Base-by-base conservation (phyloP, 2,329 filamentous ascomycete genomes). In the Phaeosphaeria sp. region DNA sequence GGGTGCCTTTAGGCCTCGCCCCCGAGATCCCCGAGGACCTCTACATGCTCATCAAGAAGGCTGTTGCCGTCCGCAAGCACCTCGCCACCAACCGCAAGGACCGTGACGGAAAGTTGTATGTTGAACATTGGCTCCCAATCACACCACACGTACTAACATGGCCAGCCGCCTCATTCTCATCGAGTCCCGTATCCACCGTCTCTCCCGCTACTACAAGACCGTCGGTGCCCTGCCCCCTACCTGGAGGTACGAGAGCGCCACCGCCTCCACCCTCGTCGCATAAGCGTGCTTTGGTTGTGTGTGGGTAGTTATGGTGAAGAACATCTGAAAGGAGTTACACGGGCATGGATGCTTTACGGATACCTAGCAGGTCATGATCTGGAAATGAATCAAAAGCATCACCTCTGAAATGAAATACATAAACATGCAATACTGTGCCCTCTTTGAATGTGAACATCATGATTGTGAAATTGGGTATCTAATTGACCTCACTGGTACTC, bases 41-140 rank as follows among this genome's bases (percentile, higher is more conserved):
- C 74, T 99, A 98, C 91, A 96, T 97, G 91, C 87, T 98, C 82
- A 98, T 98, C 92, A 97, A 97, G 91, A 99, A 99, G 93, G 94
- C 96, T 80, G 78, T 75, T 57, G 69, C 73, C 80, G 95, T 99
- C 86, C 94, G 95, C 86, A 99, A 99, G 92, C 96, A 99, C 86
- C 92, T 99, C 74, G 93, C 97, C 89, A 92, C 92, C 85, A 99
- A 99, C 91, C 94, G 95, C 85, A 99, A 99, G 90, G 95, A 99
- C 89, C 96, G 93, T 88, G 95, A 99, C 88, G 92, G 90, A 87
- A 99, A 99, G 89, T 99, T 99, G 69, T 74, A 71, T 39, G 71
- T 72, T 52, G 42, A 44, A 15, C 13, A 44, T 44, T 7, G 6
- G 15, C 30, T 39, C 36, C 21, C 21, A 5, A 48, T 36, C n/a